Evolutionary conservation across 768 basidiomycete genomes (phyloP).

Genomic region (Myochromella boudieri): DNA sequence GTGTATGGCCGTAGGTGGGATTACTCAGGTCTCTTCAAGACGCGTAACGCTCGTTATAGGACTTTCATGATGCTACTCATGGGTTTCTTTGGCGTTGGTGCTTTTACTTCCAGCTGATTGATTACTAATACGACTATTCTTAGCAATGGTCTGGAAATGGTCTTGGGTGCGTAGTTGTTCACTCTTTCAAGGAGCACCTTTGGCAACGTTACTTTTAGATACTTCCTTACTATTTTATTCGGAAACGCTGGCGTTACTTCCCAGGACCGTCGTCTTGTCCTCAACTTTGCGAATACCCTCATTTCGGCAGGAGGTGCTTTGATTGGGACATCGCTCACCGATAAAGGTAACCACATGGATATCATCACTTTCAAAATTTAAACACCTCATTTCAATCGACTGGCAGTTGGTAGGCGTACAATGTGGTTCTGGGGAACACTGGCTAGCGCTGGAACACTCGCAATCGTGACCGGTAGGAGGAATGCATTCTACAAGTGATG

Average conservation of each 20-base stretch:
- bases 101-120: background rate
- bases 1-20: conserved; percentile 37
- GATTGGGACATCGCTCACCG: conserved; percentile 39
- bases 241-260: conserved; percentile 36
- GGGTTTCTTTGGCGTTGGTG: conserved; percentile 48
- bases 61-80: conserved; percentile 50
- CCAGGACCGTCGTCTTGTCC: conserved; percentile 36
- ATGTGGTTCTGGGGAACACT: conserved; percentile 51
- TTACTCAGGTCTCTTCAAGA: conserved; percentile 49
- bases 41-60: conserved; percentile 44
- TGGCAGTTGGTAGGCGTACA: conserved; percentile 39
- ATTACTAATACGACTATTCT: background rate
- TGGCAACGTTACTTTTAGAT: conserved; percentile 24
- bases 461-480: conserved; percentile 37
- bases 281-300: conserved; percentile 44
- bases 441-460: conserved; percentile 34
- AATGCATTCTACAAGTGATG: background rate
- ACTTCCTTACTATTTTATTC: conserved; percentile 44
- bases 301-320: conserved; percentile 40
- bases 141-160: conserved; percentile 58
- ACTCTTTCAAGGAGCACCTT: background rate
- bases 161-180: conserved; percentile 36
- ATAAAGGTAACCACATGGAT: conserved; percentile 33
- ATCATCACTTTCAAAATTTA: too few relatives aligned
- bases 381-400: too few relatives aligned